Base-by-base conservation (phyloP, 345 rosid genomes). In the Salix brachista region DNA sequence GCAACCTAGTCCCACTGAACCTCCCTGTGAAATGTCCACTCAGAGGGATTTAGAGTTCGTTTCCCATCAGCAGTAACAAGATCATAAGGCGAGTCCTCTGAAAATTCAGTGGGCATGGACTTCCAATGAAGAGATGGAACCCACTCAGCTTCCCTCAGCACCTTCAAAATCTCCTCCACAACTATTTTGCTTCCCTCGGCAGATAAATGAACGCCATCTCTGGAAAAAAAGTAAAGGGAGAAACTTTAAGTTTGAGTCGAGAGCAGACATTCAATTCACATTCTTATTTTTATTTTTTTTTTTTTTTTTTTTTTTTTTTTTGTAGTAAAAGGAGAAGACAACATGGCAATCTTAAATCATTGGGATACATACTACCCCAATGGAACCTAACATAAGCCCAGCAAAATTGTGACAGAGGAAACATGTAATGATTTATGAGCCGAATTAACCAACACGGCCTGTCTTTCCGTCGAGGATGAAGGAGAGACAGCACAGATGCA, bases 141-240 rank as follows among this genome's bases (percentile, higher is more conserved):
- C 99, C 99, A 96, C 23, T 96, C 93, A 0, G 96, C 91, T 83
- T 88, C 90, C 77, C 84, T 96, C 39, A 94, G 68, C 80, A 87
- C 91, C 81, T 93, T 91, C 41, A 96, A 80, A 72, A 94, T 88
- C 91, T 91, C 99, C 28, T 78, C 90, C 46, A 83, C 97, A 5
- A 96, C 97, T 46, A 90, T 85, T 83, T 91, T 89, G 90, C 98
- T 94, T 69, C 98, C 98, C 67, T 92, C 93, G 28, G 88, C 94
- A 16, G 96, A 84, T 50, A 96, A 86, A 89, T 96, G 99, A 76
- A 94, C 75, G 34, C 99, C 97, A 34, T 96, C 99, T 75, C 99
- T 72, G 58, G 3, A 25, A 52, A 60, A 60, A 42, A 50, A 39
- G 19, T 56, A 30, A 71, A 12, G 26, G 5, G 3, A 36, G 5